A percentile compares a stretch with the other conserved stretches of the same genome.
Conservation (phyloP, 1,284 basidiomycete species). For the Lignosus rhinocerotis region DNA sequence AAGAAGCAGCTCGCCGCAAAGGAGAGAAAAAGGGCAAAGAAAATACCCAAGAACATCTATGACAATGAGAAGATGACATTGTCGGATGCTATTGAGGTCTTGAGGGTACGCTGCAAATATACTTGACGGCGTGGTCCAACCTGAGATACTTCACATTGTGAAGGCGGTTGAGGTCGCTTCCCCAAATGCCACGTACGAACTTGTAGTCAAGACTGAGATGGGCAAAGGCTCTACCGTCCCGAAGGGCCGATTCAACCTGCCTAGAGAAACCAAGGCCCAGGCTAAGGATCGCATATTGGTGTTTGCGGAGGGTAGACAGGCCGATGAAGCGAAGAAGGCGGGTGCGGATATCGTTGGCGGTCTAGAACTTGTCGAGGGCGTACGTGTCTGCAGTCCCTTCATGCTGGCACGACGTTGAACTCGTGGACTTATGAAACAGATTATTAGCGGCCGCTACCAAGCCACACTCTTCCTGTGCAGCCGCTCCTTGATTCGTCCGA, state of each 20-base stretch:
- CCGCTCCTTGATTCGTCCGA: slow-evolving; percentile 74
- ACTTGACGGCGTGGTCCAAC: background rate
- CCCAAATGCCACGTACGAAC: slow-evolving; percentile 75
- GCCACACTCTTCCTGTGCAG: slow-evolving; percentile 88
- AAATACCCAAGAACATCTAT: slow-evolving; percentile 48
- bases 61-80: slow-evolving; percentile 64
- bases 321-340: slow-evolving; percentile 76
- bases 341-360: slow-evolving; percentile 89
- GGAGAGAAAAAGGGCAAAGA: slow-evolving; percentile 45
- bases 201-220: slow-evolving; percentile 79
- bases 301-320: slow-evolving; percentile 80
- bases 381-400: slow-evolving; percentile 39
- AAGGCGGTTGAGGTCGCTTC: slow-evolving; percentile 81
- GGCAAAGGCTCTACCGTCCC: slow-evolving; percentile 75
- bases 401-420: background rate
- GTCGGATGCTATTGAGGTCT: slow-evolving; percentile 61
- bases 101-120: slow-evolving; percentile 55
- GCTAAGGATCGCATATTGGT: slow-evolving; percentile 79
- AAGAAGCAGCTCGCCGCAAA: slow-evolving; percentile 70
- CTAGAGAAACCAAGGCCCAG: slow-evolving; percentile 73
- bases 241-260: slow-evolving; percentile 74
- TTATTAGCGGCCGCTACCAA: slow-evolving; percentile 65
- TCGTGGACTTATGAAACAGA: slow-evolving; percentile 39
- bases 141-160: background rate
- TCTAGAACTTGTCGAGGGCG: slow-evolving; percentile 78